A percentile compares a stretch with the other conserved stretches of the same genome.
These are phyloP conservation scores for Pseudodiploospora longispora DNA, from an alignment of 2,329 filamentous ascomycete species.

Conservation along the genomic window DNA sequence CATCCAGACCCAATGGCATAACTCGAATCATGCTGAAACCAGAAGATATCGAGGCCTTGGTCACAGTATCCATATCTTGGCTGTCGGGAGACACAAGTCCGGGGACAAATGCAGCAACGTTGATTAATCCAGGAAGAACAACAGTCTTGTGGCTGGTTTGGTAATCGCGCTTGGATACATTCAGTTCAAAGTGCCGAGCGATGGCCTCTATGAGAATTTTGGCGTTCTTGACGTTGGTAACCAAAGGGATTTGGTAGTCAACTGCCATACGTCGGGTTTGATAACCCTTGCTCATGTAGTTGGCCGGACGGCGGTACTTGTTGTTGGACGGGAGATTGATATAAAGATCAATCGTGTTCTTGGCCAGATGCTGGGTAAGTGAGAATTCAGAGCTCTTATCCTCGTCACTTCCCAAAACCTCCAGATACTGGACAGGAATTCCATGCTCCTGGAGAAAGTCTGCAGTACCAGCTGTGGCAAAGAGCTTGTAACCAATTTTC, in stretches of 20 bases:
- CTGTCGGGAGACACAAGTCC: constrained; percentile 58
- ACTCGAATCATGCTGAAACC: constrained; percentile 76
- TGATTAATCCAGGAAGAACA: constrained; percentile 66
- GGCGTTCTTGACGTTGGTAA: constrained; percentile 98
- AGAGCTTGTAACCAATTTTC: constrained; percentile 88
- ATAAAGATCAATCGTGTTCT: constrained; percentile 97
- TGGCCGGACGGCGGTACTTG: constrained; percentile 90
- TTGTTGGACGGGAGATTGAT: constrained; percentile 99
- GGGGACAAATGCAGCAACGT: constrained; percentile 72
- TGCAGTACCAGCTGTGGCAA: constrained; percentile 90
- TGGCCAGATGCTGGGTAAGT: constrained; percentile 89
- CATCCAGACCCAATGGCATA: constrained; percentile 67
- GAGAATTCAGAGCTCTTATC: constrained; percentile 95
- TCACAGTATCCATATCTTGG: constrained; percentile 60
- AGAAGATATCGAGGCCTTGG: constrained; percentile 63
- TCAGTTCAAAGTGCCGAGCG: constrained; percentile 77
- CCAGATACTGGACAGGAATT: constrained; percentile 86
- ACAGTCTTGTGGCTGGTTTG: constrained; percentile 80
- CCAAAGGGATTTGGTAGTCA: constrained; percentile 90
- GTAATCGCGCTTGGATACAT: constrained; percentile 77
- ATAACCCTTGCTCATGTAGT: constrained; percentile 98
- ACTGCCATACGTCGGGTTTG: constrained; percentile 96
- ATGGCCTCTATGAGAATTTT: constrained; percentile 96
- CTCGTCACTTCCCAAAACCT: constrained; percentile 72
- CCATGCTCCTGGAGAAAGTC: constrained; percentile 93